Base-by-base conservation (phyloP, 1,284 basidiomycete genomes). In the Boletus sp. region DNA sequence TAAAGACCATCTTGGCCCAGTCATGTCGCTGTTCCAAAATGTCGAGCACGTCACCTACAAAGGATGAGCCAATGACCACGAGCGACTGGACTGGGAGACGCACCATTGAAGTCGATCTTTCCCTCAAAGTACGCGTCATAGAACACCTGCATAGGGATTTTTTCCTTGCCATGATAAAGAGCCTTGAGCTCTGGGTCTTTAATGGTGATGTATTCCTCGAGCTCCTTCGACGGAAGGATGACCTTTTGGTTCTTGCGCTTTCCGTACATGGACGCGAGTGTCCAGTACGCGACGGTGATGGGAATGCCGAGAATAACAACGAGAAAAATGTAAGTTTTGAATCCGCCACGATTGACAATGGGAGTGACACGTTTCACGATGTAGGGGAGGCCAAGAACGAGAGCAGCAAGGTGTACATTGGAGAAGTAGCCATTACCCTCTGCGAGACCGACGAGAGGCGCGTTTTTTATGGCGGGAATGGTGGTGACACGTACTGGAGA, bases 51-150 rank as follows among this genome's bases (percentile, higher is more conserved):
- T 98, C 94, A 54, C 89, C 91, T 93, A 54, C 1, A 23, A 35
- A 40, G 29, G 32, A 44, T 59, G 50, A 58, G 51, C 23, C 5
- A 51, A 22, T 33, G n/a, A 29, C 25, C 26, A 50, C 8, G 34
- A 38, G 55, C 0, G 54, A 54, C 37, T 40, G 32, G 5, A 44
- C 29, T 8, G 33, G 25, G 19, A 34, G 9, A 41, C 44, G 22
- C 9, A 69, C 93, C 93, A 53, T 97, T 98, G 68, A 98, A 88
- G 55, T 98, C 93, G 54, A 95, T 84, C 75, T 97, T 97, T 55
- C 87, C 87, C 52, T 95, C 94, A 71, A 99, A 98, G 75, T 91
- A 99, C 54, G 92, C 91, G 73, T 99, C 96, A 68, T 99, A 88
- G 78, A 97, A 96, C 56, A 90, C 72, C 72, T 99, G 94, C 86